Conservation (phyloP, 2,329 filamentous ascomycete species). For the Mariannaea elegans region DNA sequence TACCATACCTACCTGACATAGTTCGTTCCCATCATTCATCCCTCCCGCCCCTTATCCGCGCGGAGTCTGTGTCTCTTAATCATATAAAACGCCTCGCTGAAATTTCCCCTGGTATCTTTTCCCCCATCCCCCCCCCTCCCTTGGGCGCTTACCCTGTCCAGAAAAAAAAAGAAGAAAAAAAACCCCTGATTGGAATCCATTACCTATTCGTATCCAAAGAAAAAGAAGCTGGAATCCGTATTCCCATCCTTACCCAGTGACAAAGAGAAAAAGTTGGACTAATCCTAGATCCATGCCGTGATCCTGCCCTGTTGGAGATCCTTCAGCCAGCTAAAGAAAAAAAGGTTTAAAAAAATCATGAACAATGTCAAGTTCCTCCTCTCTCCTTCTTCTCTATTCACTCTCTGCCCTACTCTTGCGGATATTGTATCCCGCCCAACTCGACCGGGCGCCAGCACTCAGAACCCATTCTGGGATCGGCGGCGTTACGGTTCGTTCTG, state of each 20-base stretch:
- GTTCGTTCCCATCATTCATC: constrained; percentile 17
- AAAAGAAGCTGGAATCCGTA: background rate
- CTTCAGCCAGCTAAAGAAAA: constrained; percentile 13
- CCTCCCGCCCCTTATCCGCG: background rate
- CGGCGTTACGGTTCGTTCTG: constrained; percentile 63
- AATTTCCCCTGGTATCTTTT: constrained; percentile 18
- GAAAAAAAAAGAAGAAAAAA: background rate
- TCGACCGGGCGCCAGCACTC: constrained; percentile 60
- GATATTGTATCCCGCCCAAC: constrained; percentile 57
- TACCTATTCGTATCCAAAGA: background rate
- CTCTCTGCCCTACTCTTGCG: constrained; percentile 42
- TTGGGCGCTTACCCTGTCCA: too few species aligned
- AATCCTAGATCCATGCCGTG: constrained; percentile 10
- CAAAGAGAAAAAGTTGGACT: constrained; percentile 2
- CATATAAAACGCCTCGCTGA: constrained; percentile 24
- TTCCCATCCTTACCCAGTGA: background rate
- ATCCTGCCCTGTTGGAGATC: constrained; percentile 26
- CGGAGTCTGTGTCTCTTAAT: constrained; percentile 4
- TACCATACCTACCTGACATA: constrained; percentile 2
- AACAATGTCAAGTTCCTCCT: constrained; percentile 15
- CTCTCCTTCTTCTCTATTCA: constrained; percentile 18
- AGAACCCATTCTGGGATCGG: constrained; percentile 71
- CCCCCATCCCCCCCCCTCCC: background rate
- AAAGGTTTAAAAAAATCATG: background rate
- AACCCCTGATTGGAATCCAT: background rate